Conservation (phyloP, 257 asterid species). For the Lithospermum erythrorhizon region DNA sequence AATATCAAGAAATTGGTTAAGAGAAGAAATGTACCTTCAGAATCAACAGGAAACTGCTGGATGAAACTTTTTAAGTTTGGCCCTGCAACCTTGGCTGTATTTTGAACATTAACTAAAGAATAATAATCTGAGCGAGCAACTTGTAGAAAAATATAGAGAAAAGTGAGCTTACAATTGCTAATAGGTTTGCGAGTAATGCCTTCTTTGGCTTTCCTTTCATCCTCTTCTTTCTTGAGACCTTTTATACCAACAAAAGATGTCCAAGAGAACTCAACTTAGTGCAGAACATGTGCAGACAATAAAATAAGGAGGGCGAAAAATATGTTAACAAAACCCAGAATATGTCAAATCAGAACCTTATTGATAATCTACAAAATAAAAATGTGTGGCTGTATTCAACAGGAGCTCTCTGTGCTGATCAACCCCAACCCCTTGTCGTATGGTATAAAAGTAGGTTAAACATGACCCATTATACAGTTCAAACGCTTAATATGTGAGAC, state of each 20-base stretch:
- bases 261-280: neutral
- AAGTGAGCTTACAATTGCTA: constrained; percentile 38
- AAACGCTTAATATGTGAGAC: neutral
- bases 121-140: neutral
- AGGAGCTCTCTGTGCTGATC: neutral
- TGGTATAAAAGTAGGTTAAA: neutral
- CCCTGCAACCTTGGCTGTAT: constrained; percentile 52
- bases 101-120: constrained; percentile 6
- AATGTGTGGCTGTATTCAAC: neutral
- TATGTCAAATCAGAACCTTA: neutral
- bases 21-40: constrained; percentile 44
- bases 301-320: neutral
- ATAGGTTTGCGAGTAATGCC: constrained; percentile 30
- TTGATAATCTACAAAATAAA: neutral
- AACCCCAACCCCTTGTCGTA: too few species aligned
- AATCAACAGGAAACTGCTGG: constrained; percentile 54
- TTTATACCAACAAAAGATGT: constrained; percentile 13
- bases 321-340: neutral
- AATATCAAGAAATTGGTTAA: neutral
- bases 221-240: constrained; percentile 93
- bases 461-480: neutral
- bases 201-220: constrained; percentile 54
- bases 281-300: neutral
- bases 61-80: constrained; percentile 70
- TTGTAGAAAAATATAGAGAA: constrained; percentile 5